Conservation (phyloP, 2,329 filamentous ascomycete species). For the Zelopaecilomyces penicillatus region DNA sequence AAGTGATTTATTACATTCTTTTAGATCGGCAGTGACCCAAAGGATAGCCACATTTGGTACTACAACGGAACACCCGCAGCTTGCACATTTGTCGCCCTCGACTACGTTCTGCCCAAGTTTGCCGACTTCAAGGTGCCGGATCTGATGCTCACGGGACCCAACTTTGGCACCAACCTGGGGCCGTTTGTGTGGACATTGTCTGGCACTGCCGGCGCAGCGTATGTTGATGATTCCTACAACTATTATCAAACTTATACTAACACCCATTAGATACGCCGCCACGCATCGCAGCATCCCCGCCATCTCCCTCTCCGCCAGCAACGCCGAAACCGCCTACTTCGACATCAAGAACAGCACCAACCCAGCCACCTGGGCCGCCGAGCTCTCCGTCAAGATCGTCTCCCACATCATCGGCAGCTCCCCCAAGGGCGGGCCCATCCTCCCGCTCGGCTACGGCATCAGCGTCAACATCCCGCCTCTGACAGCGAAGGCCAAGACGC, state of each 20-base stretch:
- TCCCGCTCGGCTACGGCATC: slow-evolving; percentile 44
- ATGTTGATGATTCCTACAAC: slow-evolving; percentile 5
- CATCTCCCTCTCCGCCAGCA: slow-evolving; percentile 39
- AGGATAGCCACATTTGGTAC: slow-evolving; percentile 48
- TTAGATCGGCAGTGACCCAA: slow-evolving; percentile 38
- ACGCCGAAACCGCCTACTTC: slow-evolving; percentile 33
- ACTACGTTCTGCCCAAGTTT: slow-evolving; percentile 45
- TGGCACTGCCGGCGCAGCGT: slow-evolving; percentile 39
- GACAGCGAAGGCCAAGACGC: slow-evolving; percentile 29
- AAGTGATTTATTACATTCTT: neutral
- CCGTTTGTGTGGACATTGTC: slow-evolving; percentile 45
- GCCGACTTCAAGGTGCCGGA: slow-evolving; percentile 42
- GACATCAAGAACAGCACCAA: slow-evolving; percentile 31
- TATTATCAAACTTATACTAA: neutral
- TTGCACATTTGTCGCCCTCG: slow-evolving; percentile 46
- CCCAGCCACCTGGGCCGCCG: slow-evolving; percentile 33
- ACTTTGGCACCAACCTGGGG: slow-evolving; percentile 46
- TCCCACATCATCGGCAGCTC: slow-evolving; percentile 34
- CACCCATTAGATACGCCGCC: slow-evolving; percentile 34
- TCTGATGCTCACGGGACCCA: slow-evolving; percentile 46
- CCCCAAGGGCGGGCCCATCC: slow-evolving; percentile 19
- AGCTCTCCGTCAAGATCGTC: slow-evolving; percentile 35
- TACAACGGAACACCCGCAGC: slow-evolving; percentile 52
- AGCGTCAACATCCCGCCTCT: slow-evolving; percentile 42
- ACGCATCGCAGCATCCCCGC: slow-evolving; percentile 40